Evolutionary conservation across 148 eudicot species (phyloP).

Genomic region (Dysphania ambrosioides): DNA sequence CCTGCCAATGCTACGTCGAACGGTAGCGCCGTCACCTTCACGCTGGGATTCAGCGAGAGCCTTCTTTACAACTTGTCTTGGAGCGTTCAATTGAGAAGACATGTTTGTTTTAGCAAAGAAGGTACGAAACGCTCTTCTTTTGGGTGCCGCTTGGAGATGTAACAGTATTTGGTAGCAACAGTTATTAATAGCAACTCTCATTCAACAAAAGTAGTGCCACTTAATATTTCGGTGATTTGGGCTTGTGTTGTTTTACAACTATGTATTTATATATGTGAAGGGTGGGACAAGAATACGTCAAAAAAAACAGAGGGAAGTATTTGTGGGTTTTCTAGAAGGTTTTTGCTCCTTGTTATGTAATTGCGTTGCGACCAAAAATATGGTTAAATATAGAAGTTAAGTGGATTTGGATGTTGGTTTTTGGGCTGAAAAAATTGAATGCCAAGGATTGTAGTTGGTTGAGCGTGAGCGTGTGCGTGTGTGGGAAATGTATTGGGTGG

Average conservation of each 20-base stretch:
- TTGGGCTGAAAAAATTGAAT: background rate
- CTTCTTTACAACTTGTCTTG: slow-evolving; percentile 38
- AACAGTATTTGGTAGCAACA: slow-evolving; percentile 5
- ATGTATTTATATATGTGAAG: slow-evolving; percentile 12
- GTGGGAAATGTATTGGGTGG: slow-evolving; percentile 14
- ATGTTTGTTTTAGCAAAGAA: background rate
- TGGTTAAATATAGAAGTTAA: background rate
- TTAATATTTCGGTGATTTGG: background rate
- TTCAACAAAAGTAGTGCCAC: background rate
- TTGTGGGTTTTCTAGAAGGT: slow-evolving; percentile 25
- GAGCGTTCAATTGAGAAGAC: slow-evolving; percentile 22
- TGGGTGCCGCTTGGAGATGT: background rate
- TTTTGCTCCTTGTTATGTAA: background rate
- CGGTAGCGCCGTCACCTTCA: slow-evolving; percentile 44
- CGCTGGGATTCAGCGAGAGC: slow-evolving; percentile 36
- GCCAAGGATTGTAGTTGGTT: background rate
- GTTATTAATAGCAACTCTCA: slow-evolving; percentile 15
- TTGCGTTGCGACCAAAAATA: background rate
- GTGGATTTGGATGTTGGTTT: background rate
- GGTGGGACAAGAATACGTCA: slow-evolving; percentile 10
- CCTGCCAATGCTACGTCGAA: slow-evolving; percentile 50
- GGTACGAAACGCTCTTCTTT: background rate
- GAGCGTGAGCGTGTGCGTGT: slow-evolving; percentile 3
- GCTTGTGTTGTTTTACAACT: background rate
- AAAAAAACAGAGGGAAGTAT: background rate